Evolutionary conservation across 208 protist species (phyloP).

Genomic region (Trypanosoma mega): DNA sequence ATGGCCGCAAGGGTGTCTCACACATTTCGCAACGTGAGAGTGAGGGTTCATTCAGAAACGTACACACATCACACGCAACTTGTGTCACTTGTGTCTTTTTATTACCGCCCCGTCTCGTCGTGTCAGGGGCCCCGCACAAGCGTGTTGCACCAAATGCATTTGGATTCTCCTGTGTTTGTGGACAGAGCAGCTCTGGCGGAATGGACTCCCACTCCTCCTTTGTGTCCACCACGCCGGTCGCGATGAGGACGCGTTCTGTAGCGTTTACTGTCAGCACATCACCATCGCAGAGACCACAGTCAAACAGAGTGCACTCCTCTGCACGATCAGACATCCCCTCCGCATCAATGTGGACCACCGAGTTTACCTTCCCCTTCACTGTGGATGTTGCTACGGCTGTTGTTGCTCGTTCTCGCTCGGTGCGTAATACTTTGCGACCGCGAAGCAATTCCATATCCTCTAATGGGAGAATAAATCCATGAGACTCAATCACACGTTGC

Average conservation of each 20-base stretch:
- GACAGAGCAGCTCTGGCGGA: constrained; percentile 45
- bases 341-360: neutral
- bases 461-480: constrained; percentile 51
- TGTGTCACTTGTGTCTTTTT: constrained; percentile 9
- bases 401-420: constrained; percentile 1
- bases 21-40: constrained; percentile 84
- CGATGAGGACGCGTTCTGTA: constrained; percentile 33
- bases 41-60: constrained; percentile 65
- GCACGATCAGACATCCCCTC: constrained; percentile 1
- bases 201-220: constrained; percentile 66
- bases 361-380: neutral
- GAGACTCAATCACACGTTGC: constrained; percentile 40
- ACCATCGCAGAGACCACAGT: constrained; percentile 66
- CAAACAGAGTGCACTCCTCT: constrained; percentile 56
- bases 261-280: constrained; percentile 64
- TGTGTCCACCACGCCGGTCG: constrained; percentile 9
- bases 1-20: constrained; percentile 47
- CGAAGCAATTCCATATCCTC: constrained; percentile 52
- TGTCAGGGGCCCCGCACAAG: constrained; percentile 24
- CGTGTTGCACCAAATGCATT: constrained; percentile 45
- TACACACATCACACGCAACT: constrained; percentile 64
- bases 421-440: constrained; percentile 56
- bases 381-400: neutral
- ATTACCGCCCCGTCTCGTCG: neutral
- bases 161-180: constrained; percentile 23